These are phyloP conservation scores for Cutaneotrichosporon mucoides DNA, from an alignment of 1,284 basidiomycete genomes.

Conservation along the genomic window DNA sequence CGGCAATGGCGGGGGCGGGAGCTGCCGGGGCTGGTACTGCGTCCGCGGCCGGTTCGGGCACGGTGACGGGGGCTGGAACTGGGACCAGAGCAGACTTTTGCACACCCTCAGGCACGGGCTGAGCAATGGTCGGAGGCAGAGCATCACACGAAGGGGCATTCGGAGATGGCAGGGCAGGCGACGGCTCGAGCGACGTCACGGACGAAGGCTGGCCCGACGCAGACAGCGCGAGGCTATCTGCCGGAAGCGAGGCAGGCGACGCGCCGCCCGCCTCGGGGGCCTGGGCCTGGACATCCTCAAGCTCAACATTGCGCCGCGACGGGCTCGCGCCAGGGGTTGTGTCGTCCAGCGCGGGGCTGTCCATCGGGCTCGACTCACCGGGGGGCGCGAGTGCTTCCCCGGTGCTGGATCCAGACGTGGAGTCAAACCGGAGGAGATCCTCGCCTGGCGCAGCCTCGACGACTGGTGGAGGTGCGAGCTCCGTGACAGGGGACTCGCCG, in stretches of 20 bases:
- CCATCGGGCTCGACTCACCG: too few relatives aligned
- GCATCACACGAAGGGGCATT: too few relatives aligned
- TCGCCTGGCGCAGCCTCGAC: background rate
- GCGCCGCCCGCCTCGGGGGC: background rate
- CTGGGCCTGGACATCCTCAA: background rate
- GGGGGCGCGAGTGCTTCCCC: too few relatives aligned
- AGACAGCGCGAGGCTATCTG: background rate
- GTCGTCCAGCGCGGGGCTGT: background rate
- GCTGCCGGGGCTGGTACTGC: too few relatives aligned
- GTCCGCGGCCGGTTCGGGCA: too few relatives aligned
- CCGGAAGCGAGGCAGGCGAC: background rate
- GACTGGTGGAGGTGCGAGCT: background rate
- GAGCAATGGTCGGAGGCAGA: too few relatives aligned
- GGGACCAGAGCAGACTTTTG: too few relatives aligned
- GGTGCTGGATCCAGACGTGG: too few relatives aligned
- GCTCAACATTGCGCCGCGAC: background rate
- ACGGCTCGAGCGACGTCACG: background rate
- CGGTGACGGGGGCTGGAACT: too few relatives aligned
- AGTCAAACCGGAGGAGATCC: conserved; percentile 4
- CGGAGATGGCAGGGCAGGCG: background rate
- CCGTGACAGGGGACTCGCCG: background rate
- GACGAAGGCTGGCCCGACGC: background rate
- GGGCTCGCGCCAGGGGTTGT: background rate
- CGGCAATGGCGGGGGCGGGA: too few relatives aligned
- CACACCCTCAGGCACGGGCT: too few relatives aligned